These are phyloP conservation scores for Leptographium lundbergii DNA, from an alignment of 2,329 filamentous ascomycete species.

Conservation along the genomic window DNA sequence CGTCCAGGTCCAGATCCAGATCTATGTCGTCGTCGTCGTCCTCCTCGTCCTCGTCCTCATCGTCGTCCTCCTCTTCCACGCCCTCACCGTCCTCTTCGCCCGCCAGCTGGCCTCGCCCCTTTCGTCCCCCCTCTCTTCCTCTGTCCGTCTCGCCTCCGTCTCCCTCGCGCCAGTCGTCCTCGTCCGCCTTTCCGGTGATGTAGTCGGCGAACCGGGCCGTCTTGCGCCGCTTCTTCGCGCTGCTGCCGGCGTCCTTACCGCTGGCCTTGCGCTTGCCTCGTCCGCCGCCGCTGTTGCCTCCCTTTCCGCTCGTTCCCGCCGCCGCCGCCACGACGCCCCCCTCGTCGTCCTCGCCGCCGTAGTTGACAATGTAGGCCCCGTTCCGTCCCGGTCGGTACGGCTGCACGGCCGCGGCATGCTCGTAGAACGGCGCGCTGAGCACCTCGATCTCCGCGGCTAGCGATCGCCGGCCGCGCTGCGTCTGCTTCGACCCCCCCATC, in stretches of 20 bases:
- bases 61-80: not conserved
- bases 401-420: slow-evolving; percentile 10
- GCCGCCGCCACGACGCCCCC: too few relatives aligned
- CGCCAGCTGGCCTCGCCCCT: not conserved
- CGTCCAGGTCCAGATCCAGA: slow-evolving; percentile 9
- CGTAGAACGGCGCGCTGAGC: slow-evolving; percentile 38
- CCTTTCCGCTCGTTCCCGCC: not conserved
- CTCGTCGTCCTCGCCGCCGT: not conserved
- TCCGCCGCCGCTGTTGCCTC: not conserved
- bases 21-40: not conserved
- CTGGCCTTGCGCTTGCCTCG: not conserved
- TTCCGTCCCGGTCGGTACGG: not conserved
- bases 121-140: not conserved
- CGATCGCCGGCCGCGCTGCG: slow-evolving; percentile 18
- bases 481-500: not conserved
- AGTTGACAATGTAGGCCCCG: not conserved
- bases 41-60: not conserved
- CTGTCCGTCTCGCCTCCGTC: not conserved
- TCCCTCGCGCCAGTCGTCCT: not conserved
- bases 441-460: slow-evolving; percentile 32
- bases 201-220: slow-evolving; percentile 4
- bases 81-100: not conserved
- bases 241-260: not conserved
- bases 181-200: slow-evolving; percentile 7
- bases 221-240: not conserved